Evolutionary conservation across 1,139 yeast genomes (phyloP), one percentile per base, ranked within the genome.

Genomic region (Scheffersomyces lignicola): DNA sequence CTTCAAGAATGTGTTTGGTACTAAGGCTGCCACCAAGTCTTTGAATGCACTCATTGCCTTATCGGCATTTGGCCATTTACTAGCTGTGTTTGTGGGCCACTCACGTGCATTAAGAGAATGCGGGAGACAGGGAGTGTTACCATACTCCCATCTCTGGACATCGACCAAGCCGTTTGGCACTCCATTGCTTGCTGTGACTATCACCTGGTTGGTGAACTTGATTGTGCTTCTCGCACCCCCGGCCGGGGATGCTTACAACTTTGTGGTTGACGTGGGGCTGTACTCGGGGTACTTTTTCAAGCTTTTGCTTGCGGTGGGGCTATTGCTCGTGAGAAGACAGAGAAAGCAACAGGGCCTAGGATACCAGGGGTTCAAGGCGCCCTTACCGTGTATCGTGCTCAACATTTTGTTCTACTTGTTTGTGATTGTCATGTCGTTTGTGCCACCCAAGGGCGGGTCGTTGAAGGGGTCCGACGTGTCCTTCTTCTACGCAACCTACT

Each of bases 41-140:
- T 49, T 65, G 25, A 58, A 58, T 39, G 64, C 55, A 1, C 51
- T 68, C 38, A 69, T 69, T 39, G 71, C 73, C 2, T 47, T 69
- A 15, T 63, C 71, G 11, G 69, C 73, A 3, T 57, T 65, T 35
- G 73, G 73, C 8, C 73, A 69, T 44, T 54, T 68, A 35, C 43
- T 65, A 14, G 65, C 73, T 7, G 70, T 62, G 7, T 52, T 62
- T 31, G 50, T 69, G 15, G 64, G 69, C 1, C 74, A 69, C 37
- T 61, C 72, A 5, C 57, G 75, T 51, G 44, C 62, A 9, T 51
- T 69, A 23, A 61, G 73, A 51, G 74, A 69, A 44, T 65, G 72
- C 50, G 75, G 74, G 5, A 57, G 75, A 51, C 73, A 69, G 48
- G 74, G 74, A 34, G 71, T 69, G 11, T 53, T 69, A 31, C 75